Evolutionary conservation across 2,329 filamentous ascomycete genomes (phyloP).

Genomic region (Fusarium sp.): DNA sequence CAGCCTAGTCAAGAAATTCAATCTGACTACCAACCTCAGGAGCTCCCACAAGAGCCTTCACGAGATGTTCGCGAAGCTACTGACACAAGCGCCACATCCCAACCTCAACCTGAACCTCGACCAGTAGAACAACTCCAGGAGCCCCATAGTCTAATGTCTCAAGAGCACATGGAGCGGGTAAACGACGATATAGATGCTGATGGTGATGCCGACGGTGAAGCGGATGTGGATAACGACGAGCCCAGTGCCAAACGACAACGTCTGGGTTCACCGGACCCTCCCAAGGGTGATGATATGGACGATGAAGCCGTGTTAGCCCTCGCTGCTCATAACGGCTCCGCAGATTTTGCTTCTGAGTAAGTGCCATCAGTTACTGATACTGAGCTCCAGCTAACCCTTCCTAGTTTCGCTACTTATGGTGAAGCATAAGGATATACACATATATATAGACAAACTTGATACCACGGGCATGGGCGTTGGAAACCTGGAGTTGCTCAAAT

Average conservation of each 20-base stretch:
- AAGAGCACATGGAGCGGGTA: constrained; percentile 19
- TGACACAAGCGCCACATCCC: constrained; percentile 11
- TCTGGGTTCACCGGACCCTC: constrained; percentile 48
- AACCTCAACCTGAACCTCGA: constrained; percentile 6
- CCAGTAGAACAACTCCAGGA: constrained; percentile 18
- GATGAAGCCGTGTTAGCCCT: constrained; percentile 64
- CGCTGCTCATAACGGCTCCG: constrained; percentile 56
- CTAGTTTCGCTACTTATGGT: constrained; percentile 55
- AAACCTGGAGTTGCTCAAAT: constrained; percentile 29
- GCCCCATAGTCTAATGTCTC: constrained; percentile 1
- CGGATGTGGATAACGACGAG: constrained; percentile 52
- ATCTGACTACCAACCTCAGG: constrained; percentile 4
- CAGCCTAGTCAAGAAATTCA: constrained; percentile 3
- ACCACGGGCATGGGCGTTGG: constrained; percentile 39
- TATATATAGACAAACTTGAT: constrained; percentile 29
- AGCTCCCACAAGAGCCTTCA: constrained; percentile 18
- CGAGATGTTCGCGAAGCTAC: constrained; percentile 24
- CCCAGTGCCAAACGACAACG: constrained; percentile 57
- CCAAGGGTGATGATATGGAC: constrained; percentile 55
- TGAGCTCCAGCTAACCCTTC: constrained; percentile 11
- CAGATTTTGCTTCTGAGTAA: constrained; percentile 60
- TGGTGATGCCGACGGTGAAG: constrained; percentile 49
- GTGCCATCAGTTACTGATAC: constrained; percentile 23
- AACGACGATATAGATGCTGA: constrained; percentile 47
- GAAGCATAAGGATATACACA: constrained; percentile 51